Evolutionary conservation across 2,329 filamentous ascomycete genomes (phyloP), one percentile per base, ranked within the genome.

Genomic region (Cordyceps pruinosa): DNA sequence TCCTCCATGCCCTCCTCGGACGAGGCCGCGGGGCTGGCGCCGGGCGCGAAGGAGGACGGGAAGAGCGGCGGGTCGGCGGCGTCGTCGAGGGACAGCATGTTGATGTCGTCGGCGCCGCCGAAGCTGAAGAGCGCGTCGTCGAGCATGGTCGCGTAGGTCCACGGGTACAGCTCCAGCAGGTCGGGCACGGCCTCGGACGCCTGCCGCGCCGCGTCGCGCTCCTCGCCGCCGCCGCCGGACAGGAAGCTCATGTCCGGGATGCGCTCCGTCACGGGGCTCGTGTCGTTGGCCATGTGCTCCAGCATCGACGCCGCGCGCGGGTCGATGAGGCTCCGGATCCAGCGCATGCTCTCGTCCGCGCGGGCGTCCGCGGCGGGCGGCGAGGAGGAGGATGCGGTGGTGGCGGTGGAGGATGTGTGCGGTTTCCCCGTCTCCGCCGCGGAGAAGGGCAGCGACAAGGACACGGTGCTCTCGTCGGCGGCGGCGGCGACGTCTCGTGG

Each of bases 301-400:
- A 66, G 51, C 57, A 68, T 65, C 9, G 61, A 64, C 1, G 63
- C 61, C 23, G 62, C 63, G 6, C 60, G 57, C 2, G 66, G 66
- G 39, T 68, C 62, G 5, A 64, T 66, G 23, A 67, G 51, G 25
- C 58, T 60, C 39, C 65, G 59, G 19, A 68, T 63, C 46, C 68
- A 68, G 15, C 61, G 59, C 9, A 66, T 59, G 5, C 46, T 42
- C 26, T 37, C 37, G 9, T 46, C 48, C 7, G n/a, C 25, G 13
- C 48, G 53, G n/a, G 44, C 9, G 46, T 23, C 26, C 6, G 35
- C 8, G 10, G 26, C 21, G 4, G 7, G n/a, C 6, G 3, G 5
- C 5, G 39, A n/a, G 30, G 30, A 32, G 39, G 12, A 12, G 32
- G 25, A 12, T 25, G n/a, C n/a, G 9, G 19, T 23, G 13, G n/a